Evolutionary conservation across 108 stramenopile species (phyloP).

Genomic region (Nannochloropsis granulata): DNA sequence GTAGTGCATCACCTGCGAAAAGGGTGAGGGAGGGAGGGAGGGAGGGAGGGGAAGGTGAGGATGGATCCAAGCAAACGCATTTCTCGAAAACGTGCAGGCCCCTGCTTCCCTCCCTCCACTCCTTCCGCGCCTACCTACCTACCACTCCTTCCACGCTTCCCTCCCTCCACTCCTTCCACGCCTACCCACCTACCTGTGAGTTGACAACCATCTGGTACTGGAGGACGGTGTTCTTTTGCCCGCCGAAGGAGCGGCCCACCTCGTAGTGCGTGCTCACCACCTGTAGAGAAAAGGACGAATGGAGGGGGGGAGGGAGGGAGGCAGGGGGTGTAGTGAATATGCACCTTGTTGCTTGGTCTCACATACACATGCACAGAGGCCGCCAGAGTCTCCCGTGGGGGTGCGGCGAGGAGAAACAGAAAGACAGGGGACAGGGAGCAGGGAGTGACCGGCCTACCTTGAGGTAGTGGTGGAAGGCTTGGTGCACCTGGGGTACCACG

Average conservation of each 20-base stretch:
- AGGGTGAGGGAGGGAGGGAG: not conserved
- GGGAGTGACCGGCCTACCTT: constrained; percentile 34
- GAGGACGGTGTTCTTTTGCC: not conserved
- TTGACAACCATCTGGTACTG: constrained; percentile 27
- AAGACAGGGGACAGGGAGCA: not conserved
- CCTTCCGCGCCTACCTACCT: not conserved
- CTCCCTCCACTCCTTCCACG: not conserved
- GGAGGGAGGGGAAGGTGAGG: not conserved
- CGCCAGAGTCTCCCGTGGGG: not conserved
- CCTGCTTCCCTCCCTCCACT: not conserved
- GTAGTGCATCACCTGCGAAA: constrained; percentile 16
- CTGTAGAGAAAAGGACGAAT: not conserved
- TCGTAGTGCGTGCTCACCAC: not conserved
- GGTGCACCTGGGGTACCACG: constrained; percentile 49
- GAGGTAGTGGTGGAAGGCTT: constrained; percentile 77
- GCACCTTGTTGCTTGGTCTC: not conserved
- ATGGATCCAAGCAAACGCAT: not conserved
- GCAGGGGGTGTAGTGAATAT: not conserved
- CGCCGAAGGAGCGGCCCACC: not conserved
- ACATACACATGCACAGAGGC: not conserved
- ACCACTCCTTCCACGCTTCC: not conserved
- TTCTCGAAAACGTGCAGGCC: not conserved
- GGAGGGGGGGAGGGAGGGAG: no score
- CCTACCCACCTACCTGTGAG: not conserved
- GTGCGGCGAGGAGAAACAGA: not conserved